These are phyloP conservation scores for Fragilaria radians DNA, from an alignment of 108 stramenopile species.

Conservation along the genomic window DNA sequence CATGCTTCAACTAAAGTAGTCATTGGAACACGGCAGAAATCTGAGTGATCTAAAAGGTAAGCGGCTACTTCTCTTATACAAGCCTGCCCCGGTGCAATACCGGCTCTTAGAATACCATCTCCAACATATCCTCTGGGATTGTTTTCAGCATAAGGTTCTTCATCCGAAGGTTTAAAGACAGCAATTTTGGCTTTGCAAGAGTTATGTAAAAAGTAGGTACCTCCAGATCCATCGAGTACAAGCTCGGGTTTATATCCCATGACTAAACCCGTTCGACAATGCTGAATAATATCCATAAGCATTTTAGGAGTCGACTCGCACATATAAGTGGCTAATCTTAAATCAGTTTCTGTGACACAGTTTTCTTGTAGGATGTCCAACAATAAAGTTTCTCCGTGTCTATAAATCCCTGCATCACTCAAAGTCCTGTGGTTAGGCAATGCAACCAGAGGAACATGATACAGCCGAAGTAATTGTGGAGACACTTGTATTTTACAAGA, in stretches of 20 bases:
- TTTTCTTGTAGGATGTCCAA: constrained; percentile 45
- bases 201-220: constrained; percentile 94
- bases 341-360: constrained; percentile 30
- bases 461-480: constrained; percentile 55
- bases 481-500: constrained; percentile 62
- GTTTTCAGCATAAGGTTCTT: constrained; percentile 96
- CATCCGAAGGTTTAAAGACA: constrained; percentile 97
- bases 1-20: constrained; percentile 93
- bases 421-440: constrained; percentile 79
- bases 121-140: constrained; percentile 89
- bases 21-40: constrained; percentile 87
- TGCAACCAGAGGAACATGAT: constrained; percentile 61
- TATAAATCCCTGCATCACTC: constrained; percentile 82
- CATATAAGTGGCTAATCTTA: constrained; percentile 63
- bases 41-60: constrained; percentile 86
- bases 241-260: constrained; percentile 83
- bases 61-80: constrained; percentile 97
- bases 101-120: constrained; percentile 61
- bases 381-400: constrained; percentile 71
- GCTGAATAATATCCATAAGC: constrained; percentile 48
- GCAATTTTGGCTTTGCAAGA: constrained; percentile 74
- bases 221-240: constrained; percentile 92
- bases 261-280: constrained; percentile 55
- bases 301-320: constrained; percentile 50
- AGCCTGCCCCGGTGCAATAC: constrained; percentile 91